phyloP scores from a whole-genome alignment of 352 stramenopile species.

The Globisporangium paroecandrum region DNA sequence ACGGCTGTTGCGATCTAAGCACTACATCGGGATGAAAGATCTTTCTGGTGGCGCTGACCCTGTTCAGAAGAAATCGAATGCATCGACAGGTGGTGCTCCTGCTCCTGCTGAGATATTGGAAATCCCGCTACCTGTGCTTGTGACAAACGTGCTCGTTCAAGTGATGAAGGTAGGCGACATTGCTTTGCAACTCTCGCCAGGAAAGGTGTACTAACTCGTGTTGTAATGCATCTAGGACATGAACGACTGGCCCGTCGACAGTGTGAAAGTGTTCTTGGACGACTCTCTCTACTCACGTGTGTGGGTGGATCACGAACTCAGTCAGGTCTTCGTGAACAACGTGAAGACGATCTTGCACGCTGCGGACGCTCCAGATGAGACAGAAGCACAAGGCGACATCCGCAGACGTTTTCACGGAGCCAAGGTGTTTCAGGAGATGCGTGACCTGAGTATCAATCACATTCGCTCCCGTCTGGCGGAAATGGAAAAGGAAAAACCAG shows the following conservation, averaged over 20 bases:
- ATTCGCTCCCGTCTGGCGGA: slow-evolving; percentile 59
- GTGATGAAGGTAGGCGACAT: slow-evolving; percentile 49
- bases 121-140: slow-evolving; percentile 64
- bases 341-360: slow-evolving; percentile 64
- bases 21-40: slow-evolving; percentile 60
- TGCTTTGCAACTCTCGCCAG: neutral
- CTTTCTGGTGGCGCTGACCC: slow-evolving; percentile 7
- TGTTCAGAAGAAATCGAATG: slow-evolving; percentile 27
- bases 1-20: slow-evolving; percentile 75
- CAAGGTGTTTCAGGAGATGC: slow-evolving; percentile 45
- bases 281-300: slow-evolving; percentile 76
- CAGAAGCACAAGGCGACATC: slow-evolving; percentile 19
- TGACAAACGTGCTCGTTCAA: slow-evolving; percentile 66
- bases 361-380: slow-evolving; percentile 11
- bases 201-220: neutral
- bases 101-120: slow-evolving; percentile 36
- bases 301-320: slow-evolving; percentile 85
- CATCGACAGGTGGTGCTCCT: slow-evolving; percentile 14
- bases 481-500: slow-evolving; percentile 60
- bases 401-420: slow-evolving; percentile 40
- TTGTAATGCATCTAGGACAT: slow-evolving; percentile 25
- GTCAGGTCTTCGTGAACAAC: slow-evolving; percentile 69
- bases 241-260: slow-evolving; percentile 70
- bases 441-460: slow-evolving; percentile 65
- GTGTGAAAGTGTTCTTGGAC: slow-evolving; percentile 84